phyloP scores from a whole-genome alignment of 2,329 filamentous ascomycete genomes.

The Microcyclospora pomicola region DNA sequence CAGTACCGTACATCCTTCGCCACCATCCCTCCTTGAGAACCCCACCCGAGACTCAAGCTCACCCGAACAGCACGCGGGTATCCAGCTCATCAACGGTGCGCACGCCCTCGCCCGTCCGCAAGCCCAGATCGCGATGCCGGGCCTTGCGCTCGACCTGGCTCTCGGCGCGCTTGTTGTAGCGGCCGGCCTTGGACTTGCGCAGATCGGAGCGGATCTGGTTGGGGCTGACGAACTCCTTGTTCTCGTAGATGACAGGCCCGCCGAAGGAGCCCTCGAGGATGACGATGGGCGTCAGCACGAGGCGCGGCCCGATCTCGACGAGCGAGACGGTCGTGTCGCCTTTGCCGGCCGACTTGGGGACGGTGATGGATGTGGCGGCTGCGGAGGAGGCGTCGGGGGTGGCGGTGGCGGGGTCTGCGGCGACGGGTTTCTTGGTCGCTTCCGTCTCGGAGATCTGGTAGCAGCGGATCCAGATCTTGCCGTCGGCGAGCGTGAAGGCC shows the following conservation, averaged over 20 bases:
- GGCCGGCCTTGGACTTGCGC: constrained; percentile 58
- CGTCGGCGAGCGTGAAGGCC: constrained; percentile 78
- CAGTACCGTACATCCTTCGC: too few species aligned
- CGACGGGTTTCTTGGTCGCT: constrained; percentile 33
- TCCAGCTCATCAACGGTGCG: constrained; percentile 58
- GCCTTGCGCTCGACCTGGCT: constrained; percentile 56
- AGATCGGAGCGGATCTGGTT: constrained; percentile 81
- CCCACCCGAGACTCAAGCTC: constrained; percentile 14
- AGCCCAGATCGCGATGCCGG: constrained; percentile 63
- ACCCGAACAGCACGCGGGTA: constrained; percentile 62
- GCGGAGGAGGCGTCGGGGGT: constrained; percentile 20
- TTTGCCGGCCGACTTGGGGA: constrained; percentile 25
- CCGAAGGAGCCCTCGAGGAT: constrained; percentile 93
- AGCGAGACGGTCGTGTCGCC: constrained; percentile 63
- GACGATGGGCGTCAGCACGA: constrained; percentile 85
- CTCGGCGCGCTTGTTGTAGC: constrained; percentile 65
- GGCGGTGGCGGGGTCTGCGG: not conserved
- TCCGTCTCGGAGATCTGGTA: constrained; percentile 87
- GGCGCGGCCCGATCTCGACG: constrained; percentile 85
- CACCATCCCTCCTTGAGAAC: not conserved
- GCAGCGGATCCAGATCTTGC: constrained; percentile 89
- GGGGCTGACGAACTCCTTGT: constrained; percentile 90
- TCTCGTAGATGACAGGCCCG: constrained; percentile 94
- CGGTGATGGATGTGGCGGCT: constrained; percentile 24
- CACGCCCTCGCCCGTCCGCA: constrained; percentile 53